phyloP scores from a whole-genome alignment of 176 grass and related monocot species.

The Pontederia paniculata region DNA sequence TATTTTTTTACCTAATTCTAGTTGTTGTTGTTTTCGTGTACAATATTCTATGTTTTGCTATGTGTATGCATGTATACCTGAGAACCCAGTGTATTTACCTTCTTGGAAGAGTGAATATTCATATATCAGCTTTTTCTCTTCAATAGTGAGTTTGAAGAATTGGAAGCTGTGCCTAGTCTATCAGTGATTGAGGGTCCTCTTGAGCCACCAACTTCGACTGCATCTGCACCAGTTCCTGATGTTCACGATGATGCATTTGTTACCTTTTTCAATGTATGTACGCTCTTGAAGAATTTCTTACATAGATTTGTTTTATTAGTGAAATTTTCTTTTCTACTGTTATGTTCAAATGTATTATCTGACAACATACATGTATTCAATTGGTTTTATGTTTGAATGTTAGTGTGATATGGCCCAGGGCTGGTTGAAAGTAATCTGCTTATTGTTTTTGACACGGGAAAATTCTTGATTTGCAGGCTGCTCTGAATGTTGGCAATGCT shows the following conservation, averaged over 20 bases:
- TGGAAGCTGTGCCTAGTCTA: conserved; percentile 33
- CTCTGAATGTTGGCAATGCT: conserved; percentile 17
- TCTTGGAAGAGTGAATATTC: neutral
- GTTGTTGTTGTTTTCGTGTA: too few species aligned
- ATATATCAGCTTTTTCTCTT: neutral
- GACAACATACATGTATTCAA: too few species aligned
- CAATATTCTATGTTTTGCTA: too few species aligned
- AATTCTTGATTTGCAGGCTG: conserved; percentile 25
- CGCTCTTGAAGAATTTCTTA: neutral
- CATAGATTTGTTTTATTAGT: neutral
- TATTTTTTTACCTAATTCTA: too few species aligned
- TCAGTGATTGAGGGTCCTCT: conserved; percentile 26
- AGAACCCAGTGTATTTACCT: too few species aligned
- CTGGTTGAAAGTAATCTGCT: neutral
- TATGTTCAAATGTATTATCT: neutral
- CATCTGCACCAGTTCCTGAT: conserved; percentile 2
- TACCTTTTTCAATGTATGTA: conserved; percentile 23
- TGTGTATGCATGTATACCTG: too few species aligned
- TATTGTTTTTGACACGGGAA: conserved; percentile 1
- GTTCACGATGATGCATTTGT: conserved; percentile 20
- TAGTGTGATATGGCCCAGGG: neutral
- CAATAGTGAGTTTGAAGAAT: conserved; percentile 39
- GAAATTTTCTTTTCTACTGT: neutral
- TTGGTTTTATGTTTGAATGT: too few species aligned
- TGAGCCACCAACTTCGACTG: conserved; percentile 19